A percentile compares a stretch with the other conserved stretches of the same genome.
phyloP scores from a whole-genome alignment of 768 basidiomycete genomes.

The Calvatia gigantea region DNA sequence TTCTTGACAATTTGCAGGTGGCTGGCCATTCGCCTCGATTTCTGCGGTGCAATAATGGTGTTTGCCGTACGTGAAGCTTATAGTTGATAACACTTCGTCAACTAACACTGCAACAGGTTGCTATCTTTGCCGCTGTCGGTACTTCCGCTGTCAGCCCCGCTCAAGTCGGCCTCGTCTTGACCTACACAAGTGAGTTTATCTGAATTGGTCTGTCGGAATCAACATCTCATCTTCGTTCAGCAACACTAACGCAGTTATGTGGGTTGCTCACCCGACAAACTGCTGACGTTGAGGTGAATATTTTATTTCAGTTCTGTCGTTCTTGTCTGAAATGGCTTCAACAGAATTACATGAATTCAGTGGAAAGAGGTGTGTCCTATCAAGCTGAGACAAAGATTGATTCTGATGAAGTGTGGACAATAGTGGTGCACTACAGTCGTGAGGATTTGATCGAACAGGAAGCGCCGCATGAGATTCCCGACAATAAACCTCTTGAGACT shows the following conservation, averaged over 20 bases:
- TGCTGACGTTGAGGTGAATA: slow-evolving; percentile 61
- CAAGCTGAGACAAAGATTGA: background rate
- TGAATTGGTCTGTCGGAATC: background rate
- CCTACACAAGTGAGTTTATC: slow-evolving; percentile 47
- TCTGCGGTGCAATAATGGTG: slow-evolving; percentile 57
- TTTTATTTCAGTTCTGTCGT: background rate
- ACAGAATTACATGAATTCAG: slow-evolving; percentile 67
- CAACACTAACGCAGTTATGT: slow-evolving; percentile 49
- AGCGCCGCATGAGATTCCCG: slow-evolving; percentile 57
- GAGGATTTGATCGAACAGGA: slow-evolving; percentile 56
- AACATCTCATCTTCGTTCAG: slow-evolving; percentile 21
- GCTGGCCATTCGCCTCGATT: slow-evolving; percentile 71
- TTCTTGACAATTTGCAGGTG: slow-evolving; percentile 34
- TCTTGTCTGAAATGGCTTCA: background rate
- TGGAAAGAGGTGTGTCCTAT: slow-evolving; percentile 43
- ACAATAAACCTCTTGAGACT: slow-evolving; percentile 45
- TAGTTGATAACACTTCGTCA: background rate
- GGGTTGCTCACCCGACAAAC: slow-evolving; percentile 53
- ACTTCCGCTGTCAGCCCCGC: slow-evolving; percentile 58
- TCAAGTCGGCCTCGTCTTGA: slow-evolving; percentile 69
- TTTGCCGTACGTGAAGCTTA: slow-evolving; percentile 39
- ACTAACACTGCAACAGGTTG: slow-evolving; percentile 40
- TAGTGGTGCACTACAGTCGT: slow-evolving; percentile 54
- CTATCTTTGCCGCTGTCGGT: slow-evolving; percentile 57
- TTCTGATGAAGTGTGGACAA: background rate